Base-by-base conservation (phyloP, 2,329 filamentous ascomycete species). In the Ascochyta rabiei region DNA sequence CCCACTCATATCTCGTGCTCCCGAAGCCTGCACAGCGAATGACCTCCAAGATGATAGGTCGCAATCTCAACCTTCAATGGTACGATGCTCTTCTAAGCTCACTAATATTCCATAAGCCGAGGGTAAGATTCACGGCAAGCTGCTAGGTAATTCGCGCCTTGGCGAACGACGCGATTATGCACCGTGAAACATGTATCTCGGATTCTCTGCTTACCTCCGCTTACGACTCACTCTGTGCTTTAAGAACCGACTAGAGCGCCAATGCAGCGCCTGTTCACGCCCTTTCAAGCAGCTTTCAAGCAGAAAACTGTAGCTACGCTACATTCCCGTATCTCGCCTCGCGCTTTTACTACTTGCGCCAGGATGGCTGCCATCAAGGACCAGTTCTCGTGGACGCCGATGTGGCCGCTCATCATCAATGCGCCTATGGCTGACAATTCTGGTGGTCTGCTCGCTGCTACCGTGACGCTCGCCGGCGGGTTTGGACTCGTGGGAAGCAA, bases 361-460 rank as follows among this genome's bases (percentile, higher is more conserved):
- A 40, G 3, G 0, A 49, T 54, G 45, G 5, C 51, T 2, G 2
- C 4, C 28, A 5, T 45, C 34, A 33, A 45, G 16, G 13, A 35
- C 5, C 13, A 12, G 5, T 57, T 70, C 60, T 84, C 85, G 54
- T 89, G 86, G 85, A 80, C 77, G 85, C 80, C 77, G 1, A 64
- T 73, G 12, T 52, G 72, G 1, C 86, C 86, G 3, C 73, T 89
- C 31, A 81, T 91, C 40, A 76, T 81, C 45, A 80, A 80, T 31
- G 88, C 86, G 1, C 89, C 89, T 0, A 91, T 91, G 88, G 82
- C 86, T 43, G 79, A 84, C 38, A 83, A 89, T 48, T 77, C 81
- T 63, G 81, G 69, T 69, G 81, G 69, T 61, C 77, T 61, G 0
- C 81, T 91, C 2, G 85, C 87, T 5, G 76, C 85, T 9, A 80